Conservation (phyloP, 106 monocot species). For the Alisma plantagoaquatica region DNA sequence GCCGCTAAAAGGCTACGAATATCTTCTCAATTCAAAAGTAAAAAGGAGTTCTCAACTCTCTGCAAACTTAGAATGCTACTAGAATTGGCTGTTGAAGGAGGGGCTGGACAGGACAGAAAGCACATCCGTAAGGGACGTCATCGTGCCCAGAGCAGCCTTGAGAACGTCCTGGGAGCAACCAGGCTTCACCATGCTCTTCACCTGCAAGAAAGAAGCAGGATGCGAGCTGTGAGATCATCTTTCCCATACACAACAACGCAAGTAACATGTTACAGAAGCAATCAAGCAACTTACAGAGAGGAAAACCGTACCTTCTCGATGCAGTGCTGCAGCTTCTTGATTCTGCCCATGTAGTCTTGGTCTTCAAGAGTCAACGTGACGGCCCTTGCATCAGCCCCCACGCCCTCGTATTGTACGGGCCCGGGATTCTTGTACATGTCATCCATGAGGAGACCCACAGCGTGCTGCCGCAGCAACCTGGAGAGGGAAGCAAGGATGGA, state of each 20-base stretch:
- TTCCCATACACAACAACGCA: neutral
- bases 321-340: conserved; percentile 63
- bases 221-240: neutral
- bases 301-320: conserved; percentile 50
- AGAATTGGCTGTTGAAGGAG: no score
- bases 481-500: conserved; percentile 1
- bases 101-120: conserved; percentile 44
- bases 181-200: conserved; percentile 68
- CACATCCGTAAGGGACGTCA: conserved; percentile 59
- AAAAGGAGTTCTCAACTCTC: no score
- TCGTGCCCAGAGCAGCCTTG: conserved; percentile 49
- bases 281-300: neutral
- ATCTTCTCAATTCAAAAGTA: no score
- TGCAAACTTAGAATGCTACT: no score
- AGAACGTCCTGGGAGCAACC: conserved; percentile 65
- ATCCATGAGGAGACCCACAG: conserved; percentile 45
- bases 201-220: conserved; percentile 18
- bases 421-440: conserved; percentile 79
- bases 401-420: conserved; percentile 67
- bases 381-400: conserved; percentile 53
- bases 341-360: conserved; percentile 87
- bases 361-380: conserved; percentile 57
- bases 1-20: no score
- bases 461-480: conserved; percentile 58
- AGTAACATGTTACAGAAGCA: neutral